phyloP scores from a whole-genome alignment of 257 asterid species.

The Oldenlandia corymbosa region DNA sequence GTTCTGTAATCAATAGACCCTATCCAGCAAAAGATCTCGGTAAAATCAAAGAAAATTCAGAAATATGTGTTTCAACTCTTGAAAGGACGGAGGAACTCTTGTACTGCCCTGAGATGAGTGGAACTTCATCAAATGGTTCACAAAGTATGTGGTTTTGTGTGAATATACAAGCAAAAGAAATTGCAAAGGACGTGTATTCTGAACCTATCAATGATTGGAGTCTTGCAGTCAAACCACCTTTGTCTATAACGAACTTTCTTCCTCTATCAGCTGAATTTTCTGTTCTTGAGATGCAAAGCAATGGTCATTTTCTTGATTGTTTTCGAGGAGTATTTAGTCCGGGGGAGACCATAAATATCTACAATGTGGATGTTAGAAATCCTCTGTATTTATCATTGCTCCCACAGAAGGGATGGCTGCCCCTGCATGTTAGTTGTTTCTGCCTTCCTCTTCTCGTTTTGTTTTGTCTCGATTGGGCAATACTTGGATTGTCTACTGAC shows the following conservation, averaged over 20 bases:
- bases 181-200: constrained; percentile 60
- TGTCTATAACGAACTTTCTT: constrained; percentile 69
- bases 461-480: constrained; percentile 1
- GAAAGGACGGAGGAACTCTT: constrained; percentile 62
- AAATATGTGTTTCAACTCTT: constrained; percentile 63
- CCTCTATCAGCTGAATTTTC: constrained; percentile 87
- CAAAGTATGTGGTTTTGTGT: constrained; percentile 79
- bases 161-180: constrained; percentile 75
- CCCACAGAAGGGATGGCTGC: constrained; percentile 96
- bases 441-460: background rate
- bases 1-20: constrained; percentile 53
- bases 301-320: constrained; percentile 74
- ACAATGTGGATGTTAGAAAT: constrained; percentile 71
- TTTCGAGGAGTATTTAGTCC: constrained; percentile 71
- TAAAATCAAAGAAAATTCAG: constrained; percentile 39
- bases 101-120: constrained; percentile 56
- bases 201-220: constrained; percentile 83
- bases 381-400: constrained; percentile 79
- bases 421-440: constrained; percentile 60
- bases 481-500: constrained; percentile 19
- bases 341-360: constrained; percentile 71
- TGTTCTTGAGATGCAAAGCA: constrained; percentile 82
- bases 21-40: constrained; percentile 41
- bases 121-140: constrained; percentile 56
- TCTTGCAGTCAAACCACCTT: constrained; percentile 67